These are phyloP conservation scores for Nakazawaea ernobii DNA, from an alignment of 805 yeast genomes.

Conservation along the genomic window DNA sequence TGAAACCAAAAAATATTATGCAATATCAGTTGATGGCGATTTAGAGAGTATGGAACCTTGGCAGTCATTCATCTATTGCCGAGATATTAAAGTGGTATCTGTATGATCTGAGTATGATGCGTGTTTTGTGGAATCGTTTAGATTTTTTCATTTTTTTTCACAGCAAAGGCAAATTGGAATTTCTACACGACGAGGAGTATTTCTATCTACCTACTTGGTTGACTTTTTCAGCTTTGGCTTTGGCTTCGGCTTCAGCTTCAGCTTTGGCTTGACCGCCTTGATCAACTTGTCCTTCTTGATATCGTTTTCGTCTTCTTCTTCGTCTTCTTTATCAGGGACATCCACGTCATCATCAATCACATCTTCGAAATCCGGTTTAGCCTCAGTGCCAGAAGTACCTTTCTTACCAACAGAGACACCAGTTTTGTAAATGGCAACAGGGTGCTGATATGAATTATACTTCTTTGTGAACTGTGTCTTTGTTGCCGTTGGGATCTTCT, in stretches of 20 bases:
- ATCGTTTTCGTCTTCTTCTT: constrained; percentile 43
- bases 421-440: constrained; percentile 75
- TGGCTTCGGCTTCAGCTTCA: constrained; percentile 16
- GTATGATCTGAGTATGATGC: no score
- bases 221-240: constrained; percentile 12
- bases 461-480: constrained; percentile 84
- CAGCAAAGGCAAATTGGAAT: no score
- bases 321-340: constrained; percentile 31
- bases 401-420: constrained; percentile 51
- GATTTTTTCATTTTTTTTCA: background rate
- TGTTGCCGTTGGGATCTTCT: constrained; percentile 67
- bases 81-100: no score
- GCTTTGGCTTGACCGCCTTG: constrained; percentile 41
- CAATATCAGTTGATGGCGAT: no score
- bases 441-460: constrained; percentile 75
- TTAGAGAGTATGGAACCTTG: no score
- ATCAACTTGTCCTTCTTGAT: constrained; percentile 58
- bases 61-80: no score
- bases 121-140: background rate
- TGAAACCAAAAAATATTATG: no score
- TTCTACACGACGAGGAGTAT: background rate
- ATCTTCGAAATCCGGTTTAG: constrained; percentile 64
- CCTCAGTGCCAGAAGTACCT: constrained; percentile 22
- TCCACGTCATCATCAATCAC: constrained; percentile 53
- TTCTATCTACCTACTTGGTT: background rate